A percentile compares a stretch with the other conserved stretches of the same genome.
Evolutionary conservation across 2,329 filamentous ascomycete species (phyloP).

Genomic region (Paraphaeosphaeria minitans): DNA sequence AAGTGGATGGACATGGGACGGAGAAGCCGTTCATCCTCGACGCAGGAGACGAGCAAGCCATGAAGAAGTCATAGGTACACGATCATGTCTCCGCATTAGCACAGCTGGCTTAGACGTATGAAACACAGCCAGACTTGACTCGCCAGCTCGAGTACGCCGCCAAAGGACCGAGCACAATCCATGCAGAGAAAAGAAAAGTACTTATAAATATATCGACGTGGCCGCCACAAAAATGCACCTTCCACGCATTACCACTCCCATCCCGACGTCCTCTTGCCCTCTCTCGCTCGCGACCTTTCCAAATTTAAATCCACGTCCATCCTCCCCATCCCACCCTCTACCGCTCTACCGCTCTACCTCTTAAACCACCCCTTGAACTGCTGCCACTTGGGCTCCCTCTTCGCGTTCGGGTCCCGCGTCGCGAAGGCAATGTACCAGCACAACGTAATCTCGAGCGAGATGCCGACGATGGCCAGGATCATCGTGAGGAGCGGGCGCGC

Average conservation of each 20-base stretch:
- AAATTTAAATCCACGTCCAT: too few relatives aligned
- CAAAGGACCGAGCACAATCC: not conserved
- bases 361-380: slow-evolving; percentile 11
- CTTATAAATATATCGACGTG: not conserved
- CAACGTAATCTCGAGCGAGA: slow-evolving; percentile 48
- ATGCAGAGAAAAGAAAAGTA: slow-evolving; percentile 1
- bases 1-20: not conserved
- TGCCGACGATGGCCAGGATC: slow-evolving; percentile 76
- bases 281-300: not conserved
- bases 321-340: not conserved
- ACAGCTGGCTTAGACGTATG: not conserved
- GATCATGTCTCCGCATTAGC: not conserved
- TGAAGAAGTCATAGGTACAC: too few relatives aligned
- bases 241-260: not conserved
- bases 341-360: slow-evolving; percentile 5
- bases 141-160: not conserved
- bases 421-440: slow-evolving; percentile 39
- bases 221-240: not conserved
- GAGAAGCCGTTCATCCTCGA: not conserved
- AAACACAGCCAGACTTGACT: not conserved
- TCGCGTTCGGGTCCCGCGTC: slow-evolving; percentile 36
- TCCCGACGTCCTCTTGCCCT: not conserved
- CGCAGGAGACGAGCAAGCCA: not conserved
- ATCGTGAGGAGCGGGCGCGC: slow-evolving; percentile 86
- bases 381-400: slow-evolving; percentile 26